phyloP scores from a whole-genome alignment of 345 rosid genomes.

The Citrus unshiu region DNA sequence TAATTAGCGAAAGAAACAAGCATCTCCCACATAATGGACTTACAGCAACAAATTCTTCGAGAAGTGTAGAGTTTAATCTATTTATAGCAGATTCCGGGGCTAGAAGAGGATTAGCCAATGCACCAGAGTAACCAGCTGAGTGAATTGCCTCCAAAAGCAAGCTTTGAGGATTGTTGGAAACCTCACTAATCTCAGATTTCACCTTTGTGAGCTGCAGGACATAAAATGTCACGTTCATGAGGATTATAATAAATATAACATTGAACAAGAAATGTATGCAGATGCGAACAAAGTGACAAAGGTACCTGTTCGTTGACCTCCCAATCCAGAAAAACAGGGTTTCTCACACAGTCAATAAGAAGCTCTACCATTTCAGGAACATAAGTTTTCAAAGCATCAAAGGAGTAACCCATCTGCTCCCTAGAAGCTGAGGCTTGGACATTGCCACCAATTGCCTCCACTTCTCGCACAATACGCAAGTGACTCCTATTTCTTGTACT shows the following conservation, averaged over 20 bases:
- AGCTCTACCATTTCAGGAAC: conserved; percentile 92
- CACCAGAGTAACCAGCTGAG: conserved; percentile 79
- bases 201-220: conserved; percentile 63
- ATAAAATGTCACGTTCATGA: background rate
- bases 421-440: conserved; percentile 76
- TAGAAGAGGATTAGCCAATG: conserved; percentile 82
- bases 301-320: conserved; percentile 79
- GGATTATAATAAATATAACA: background rate
- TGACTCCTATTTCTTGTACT: conserved; percentile 79
- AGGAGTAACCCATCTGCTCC: conserved; percentile 80
- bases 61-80: conserved; percentile 44
- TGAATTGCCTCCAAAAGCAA: conserved; percentile 83
- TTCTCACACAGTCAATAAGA: conserved; percentile 80
- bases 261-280: background rate
- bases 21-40: conserved; percentile 22
- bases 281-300: background rate
- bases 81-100: conserved; percentile 73
- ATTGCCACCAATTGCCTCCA: conserved; percentile 85
- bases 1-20: conserved; percentile 8
- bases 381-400: conserved; percentile 88
- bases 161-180: conserved; percentile 67
- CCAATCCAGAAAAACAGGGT: conserved; percentile 93
- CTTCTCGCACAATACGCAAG: conserved; percentile 70
- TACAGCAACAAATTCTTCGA: conserved; percentile 80
- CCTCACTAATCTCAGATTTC: conserved; percentile 62